A percentile compares a stretch with the other conserved stretches of the same genome.
These are phyloP conservation scores for Lyophyllum shimeji DNA, from an alignment of 768 basidiomycete species.

Conservation along the genomic window DNA sequence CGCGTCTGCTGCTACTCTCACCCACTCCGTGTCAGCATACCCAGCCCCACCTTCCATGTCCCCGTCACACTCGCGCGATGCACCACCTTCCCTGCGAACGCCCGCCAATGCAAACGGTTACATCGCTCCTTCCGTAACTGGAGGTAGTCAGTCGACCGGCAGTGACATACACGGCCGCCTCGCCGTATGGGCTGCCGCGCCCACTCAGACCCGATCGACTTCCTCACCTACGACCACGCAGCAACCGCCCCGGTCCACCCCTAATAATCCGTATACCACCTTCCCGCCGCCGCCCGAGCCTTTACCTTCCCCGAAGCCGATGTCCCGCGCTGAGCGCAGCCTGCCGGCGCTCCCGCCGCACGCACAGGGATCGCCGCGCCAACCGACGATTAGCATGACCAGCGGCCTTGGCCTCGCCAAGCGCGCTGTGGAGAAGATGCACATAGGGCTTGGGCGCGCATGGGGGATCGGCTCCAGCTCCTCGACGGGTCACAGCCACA, in stretches of 20 bases:
- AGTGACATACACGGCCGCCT: slow-evolving; percentile 47
- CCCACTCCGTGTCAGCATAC: slow-evolving; percentile 30
- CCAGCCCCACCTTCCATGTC: slow-evolving; percentile 21
- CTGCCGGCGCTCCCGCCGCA: slow-evolving; percentile 19
- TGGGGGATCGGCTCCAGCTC: slow-evolving; percentile 48
- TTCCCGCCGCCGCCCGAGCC: slow-evolving; percentile 5
- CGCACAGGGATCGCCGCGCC: slow-evolving; percentile 34
- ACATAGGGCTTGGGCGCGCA: slow-evolving; percentile 41
- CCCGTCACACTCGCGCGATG: slow-evolving; percentile 31
- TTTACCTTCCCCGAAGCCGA: slow-evolving; percentile 9
- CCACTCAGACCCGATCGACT: slow-evolving; percentile 14
- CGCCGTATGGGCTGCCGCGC: slow-evolving; percentile 41
- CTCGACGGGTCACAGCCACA: slow-evolving; percentile 27
- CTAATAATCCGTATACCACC: background rate
- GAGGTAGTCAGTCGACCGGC: slow-evolving; percentile 31
- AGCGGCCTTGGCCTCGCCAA: slow-evolving; percentile 69
- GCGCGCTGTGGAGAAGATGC: slow-evolving; percentile 74
- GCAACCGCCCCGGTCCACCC: slow-evolving; percentile 2
- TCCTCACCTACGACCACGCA: slow-evolving; percentile 7
- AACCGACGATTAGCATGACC: slow-evolving; percentile 75
- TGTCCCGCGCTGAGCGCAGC: slow-evolving; percentile 18
- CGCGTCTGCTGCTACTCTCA: slow-evolving; percentile 30
- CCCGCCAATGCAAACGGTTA: slow-evolving; percentile 36
- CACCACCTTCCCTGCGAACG: slow-evolving; percentile 40
- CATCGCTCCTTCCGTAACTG: slow-evolving; percentile 35